Evolutionary conservation across 371 early-diverging fungal genomes (phyloP).

Genomic region (Mucor irregularis): DNA sequence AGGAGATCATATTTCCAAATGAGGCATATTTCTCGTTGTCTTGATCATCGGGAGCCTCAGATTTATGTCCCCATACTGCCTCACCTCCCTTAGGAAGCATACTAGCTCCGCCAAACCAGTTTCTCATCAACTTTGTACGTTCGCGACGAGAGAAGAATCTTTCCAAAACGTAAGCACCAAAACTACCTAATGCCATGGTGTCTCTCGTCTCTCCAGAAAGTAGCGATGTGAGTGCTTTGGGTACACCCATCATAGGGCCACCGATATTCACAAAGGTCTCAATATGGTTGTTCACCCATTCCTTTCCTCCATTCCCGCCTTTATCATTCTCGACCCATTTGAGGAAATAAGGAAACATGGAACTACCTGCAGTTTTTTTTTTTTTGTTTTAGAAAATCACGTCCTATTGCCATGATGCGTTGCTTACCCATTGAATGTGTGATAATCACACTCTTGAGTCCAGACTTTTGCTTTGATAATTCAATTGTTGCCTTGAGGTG

Average conservation of each 20-base stretch:
- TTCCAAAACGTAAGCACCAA: slow-evolving; percentile 81
- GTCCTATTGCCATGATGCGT: too few species aligned
- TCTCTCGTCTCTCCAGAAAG: slow-evolving; percentile 84
- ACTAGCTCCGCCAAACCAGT: slow-evolving; percentile 82
- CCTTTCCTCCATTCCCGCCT: slow-evolving; percentile 74
- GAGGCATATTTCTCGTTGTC: slow-evolving; percentile 22
- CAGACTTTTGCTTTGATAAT: slow-evolving; percentile 38
- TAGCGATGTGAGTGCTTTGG: slow-evolving; percentile 81
- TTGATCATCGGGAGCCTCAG: slow-evolving; percentile 69
- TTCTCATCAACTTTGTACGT: slow-evolving; percentile 75
- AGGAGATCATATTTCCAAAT: slow-evolving; percentile 42
- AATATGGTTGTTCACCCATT: slow-evolving; percentile 85
- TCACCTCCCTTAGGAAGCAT: slow-evolving; percentile 91
- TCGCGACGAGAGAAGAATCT: slow-evolving; percentile 82
- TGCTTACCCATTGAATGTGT: slow-evolving; percentile 66
- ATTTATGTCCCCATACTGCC: slow-evolving; percentile 74
- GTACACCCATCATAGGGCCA: slow-evolving; percentile 87
- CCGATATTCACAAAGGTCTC: slow-evolving; percentile 85
- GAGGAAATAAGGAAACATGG: slow-evolving; percentile 83
- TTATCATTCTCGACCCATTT: slow-evolving; percentile 83
- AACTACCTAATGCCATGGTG: slow-evolving; percentile 81
- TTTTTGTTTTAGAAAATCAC: too few species aligned
- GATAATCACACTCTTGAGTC: slow-evolving; percentile 67
- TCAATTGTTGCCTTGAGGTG: slow-evolving; percentile 82
- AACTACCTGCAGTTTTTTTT: too few species aligned